Conservation (phyloP, 2,329 filamentous ascomycete species). For the Corinectria fuckeliana region DNA sequence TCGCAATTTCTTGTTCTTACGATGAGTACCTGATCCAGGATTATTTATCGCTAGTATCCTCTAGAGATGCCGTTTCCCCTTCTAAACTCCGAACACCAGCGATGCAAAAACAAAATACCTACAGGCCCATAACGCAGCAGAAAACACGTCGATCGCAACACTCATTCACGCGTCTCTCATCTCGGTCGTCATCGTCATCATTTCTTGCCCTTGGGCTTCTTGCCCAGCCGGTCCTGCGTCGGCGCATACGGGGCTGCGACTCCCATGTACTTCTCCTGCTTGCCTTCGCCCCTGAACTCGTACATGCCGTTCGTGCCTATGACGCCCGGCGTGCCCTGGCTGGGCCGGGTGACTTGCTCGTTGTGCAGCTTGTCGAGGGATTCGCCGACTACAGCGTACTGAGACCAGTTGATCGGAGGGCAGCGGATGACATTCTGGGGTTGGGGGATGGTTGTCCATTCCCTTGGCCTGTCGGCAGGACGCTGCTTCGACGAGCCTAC, state of each 20-base stretch:
- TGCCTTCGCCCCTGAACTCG: slow-evolving; percentile 55
- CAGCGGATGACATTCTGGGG: slow-evolving; percentile 84
- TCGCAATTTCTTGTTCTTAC: neutral
- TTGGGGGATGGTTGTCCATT: slow-evolving; percentile 72
- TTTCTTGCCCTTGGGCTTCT: slow-evolving; percentile 45
- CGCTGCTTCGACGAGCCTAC: slow-evolving; percentile 32
- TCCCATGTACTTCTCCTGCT: slow-evolving; percentile 55
- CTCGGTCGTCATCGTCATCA: slow-evolving; percentile 27
- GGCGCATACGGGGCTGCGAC: slow-evolving; percentile 65
- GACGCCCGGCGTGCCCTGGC: slow-evolving; percentile 58
- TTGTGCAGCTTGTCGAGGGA: slow-evolving; percentile 84
- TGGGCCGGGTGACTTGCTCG: slow-evolving; percentile 74
- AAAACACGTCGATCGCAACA: slow-evolving; percentile 1
- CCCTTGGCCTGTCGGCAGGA: slow-evolving; percentile 33
- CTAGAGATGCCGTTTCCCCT: slow-evolving; percentile 1
- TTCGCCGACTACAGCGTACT: slow-evolving; percentile 85
- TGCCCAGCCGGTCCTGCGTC: slow-evolving; percentile 55
- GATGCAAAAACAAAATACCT: slow-evolving; percentile 6
- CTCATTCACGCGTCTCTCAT: slow-evolving; percentile 15
- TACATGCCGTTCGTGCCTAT: slow-evolving; percentile 54
- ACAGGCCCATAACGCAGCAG: slow-evolving; percentile 3
- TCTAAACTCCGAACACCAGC: slow-evolving; percentile 16
- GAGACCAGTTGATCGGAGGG: slow-evolving; percentile 92
- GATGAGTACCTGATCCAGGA: neutral
- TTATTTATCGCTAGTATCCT: slow-evolving; percentile 12